These are phyloP conservation scores for Bacidia gigantensis DNA, from an alignment of 495 filamentous ascomycete genomes.

Conservation along the genomic window DNA sequence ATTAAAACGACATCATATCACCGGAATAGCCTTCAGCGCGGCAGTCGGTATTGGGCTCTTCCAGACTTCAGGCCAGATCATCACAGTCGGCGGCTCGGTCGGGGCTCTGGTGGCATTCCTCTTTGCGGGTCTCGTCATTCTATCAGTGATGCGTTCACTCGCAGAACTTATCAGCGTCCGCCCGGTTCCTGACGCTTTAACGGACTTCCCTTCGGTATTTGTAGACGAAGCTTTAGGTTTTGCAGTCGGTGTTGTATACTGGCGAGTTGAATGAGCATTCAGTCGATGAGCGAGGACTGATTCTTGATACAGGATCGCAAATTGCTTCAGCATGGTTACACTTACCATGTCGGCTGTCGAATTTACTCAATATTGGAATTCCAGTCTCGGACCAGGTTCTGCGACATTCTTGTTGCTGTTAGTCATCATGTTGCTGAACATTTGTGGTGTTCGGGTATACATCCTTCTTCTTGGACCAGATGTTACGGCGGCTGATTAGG, in stretches of 20 bases:
- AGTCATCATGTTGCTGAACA: conserved; percentile 19
- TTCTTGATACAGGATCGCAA: conserved; percentile 11
- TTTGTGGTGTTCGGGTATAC: conserved; percentile 20
- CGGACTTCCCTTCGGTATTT: conserved; percentile 28
- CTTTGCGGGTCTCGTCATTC: conserved; percentile 25
- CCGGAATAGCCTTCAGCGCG: conserved; percentile 27
- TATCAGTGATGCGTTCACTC: conserved; percentile 29
- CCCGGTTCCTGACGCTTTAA: conserved; percentile 27
- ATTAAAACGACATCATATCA: conserved; percentile 18
- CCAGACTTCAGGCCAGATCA: conserved; percentile 25
- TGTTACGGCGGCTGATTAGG: not conserved
- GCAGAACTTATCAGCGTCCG: conserved; percentile 30
- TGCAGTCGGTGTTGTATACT: conserved; percentile 28
- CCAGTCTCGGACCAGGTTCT: conserved; percentile 11
- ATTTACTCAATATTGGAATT: conserved; percentile 17
- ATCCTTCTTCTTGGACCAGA: not conserved
- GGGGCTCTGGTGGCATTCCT: conserved; percentile 28
- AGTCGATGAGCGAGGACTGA: not conserved
- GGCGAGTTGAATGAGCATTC: conserved; percentile 21
- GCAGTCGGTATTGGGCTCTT: conserved; percentile 31
- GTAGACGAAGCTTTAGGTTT: conserved; percentile 30
- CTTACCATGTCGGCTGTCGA: conserved; percentile 19
- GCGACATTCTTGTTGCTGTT: conserved; percentile 17
- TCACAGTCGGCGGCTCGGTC: conserved; percentile 24
- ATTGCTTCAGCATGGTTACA: conserved; percentile 23